Evolutionary conservation across 257 asterid species (phyloP), one percentile per base, ranked within the genome.

Genomic region (Lycium barbarum): DNA sequence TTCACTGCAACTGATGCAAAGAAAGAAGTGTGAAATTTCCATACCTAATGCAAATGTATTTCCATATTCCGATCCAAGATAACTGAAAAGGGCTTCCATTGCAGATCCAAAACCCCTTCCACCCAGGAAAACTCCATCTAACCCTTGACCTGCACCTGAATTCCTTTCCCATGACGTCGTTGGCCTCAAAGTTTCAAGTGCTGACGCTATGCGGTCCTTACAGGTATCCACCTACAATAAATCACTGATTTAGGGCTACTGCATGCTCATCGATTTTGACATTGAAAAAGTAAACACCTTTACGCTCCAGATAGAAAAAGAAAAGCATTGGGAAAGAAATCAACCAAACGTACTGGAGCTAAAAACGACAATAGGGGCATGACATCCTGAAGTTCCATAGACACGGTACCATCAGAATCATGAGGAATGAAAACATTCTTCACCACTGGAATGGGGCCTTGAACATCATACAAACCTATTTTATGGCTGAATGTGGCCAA

Each of bases 81-180:
- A 97, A 89, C 86, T 94, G 76, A 97, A 91, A 76, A 97, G 94
- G 85, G 96, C 97, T 90, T 95, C 99, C 96, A 95, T 97, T 83
- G 99, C 98, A 61, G 89, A 94, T 47, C 99, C 99, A 88, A 95
- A 97, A 84, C 99, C 98, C 72, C 99, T 89, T 80, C 99, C 99
- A 59, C 99, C 99, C 81, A 92, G 91, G 85, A 95, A 88, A 90
- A 95, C 93, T 82, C 99, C 99, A 85, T 95, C 99, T 55, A 90
- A 88, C 88, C 93, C 98, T 90, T 95, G 99, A 87, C 98, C 96
- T 5, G 95, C 94, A 87, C 96, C 96, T 76, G 98, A 88, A 78
- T 93, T 89, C 84, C 98, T 92, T 88, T 95, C 98, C 99, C 99
- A 95, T 57, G 98, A 92, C 86, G 93, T 94, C 54, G 97, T 92